Evolutionary conservation across 331 rosid species (phyloP), one percentile per base, ranked within the genome.

Genomic region (Malus hybrid): DNA sequence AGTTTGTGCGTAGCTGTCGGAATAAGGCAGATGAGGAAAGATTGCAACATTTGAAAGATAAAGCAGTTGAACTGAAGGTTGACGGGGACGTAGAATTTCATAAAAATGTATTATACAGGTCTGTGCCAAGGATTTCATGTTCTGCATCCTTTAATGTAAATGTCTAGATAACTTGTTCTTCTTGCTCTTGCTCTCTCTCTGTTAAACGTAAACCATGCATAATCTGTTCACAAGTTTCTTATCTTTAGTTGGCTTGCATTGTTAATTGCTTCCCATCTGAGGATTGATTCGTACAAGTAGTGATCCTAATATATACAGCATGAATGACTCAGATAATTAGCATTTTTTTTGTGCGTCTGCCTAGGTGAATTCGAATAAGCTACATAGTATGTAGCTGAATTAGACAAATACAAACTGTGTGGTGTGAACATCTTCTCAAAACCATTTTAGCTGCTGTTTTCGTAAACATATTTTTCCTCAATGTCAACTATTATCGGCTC

Each of bases 1-100:
- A 86, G 77, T 81, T 90, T 82, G 99, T 94, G 26, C 97, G 99
- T 55, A 92, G 99, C 83, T 94, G 97, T 85, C 90, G 99, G 81
- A 94, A 94, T 80, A 85, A 80, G 42, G 75, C 91, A 56, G 97
- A 94, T 36, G 99, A 94, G 76, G 93, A 84, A 80, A 92, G 99
- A 77, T 86, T 94, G 20, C 87, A 92, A 73, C 82, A 63, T 72
- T 80, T 94, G 72, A 86, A 90, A 81, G 70, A 74, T 70, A 90
- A 77, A 77, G 97, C 99, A 67, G 24, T 78, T 75, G 95, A 90
- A 75, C 82, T 92, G 74, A 84, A 88, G 74, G 87, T 94, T 61
- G 91, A 88, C 15, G 81, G 71, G 28, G 88, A 85, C 14, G 96
- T 94, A 79, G 96, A 94, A 80, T 92, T 94, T 83, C 67, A 88